A percentile compares a stretch with the other conserved stretches of the same genome.
Evolutionary conservation across 805 yeast species (phyloP).

Genomic region (Yamadazyma takamatsuzukensis): DNA sequence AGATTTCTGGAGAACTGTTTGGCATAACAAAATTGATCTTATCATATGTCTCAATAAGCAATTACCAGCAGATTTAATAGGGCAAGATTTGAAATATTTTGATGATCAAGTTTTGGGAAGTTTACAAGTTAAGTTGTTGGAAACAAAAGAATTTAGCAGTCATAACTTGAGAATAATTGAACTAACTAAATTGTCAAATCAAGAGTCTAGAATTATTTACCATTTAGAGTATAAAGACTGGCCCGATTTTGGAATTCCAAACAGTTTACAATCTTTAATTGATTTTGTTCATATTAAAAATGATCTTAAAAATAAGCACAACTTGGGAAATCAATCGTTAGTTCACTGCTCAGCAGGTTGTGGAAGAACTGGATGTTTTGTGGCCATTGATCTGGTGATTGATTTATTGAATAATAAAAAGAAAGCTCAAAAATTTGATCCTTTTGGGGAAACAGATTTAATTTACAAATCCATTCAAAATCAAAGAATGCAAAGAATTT

Average conservation of each 20-base stretch:
- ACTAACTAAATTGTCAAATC: constrained; percentile 8
- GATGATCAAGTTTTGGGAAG: constrained; percentile 16
- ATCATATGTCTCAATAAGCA: constrained; percentile 36
- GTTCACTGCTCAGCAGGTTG: constrained; percentile 63
- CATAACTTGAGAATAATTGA: constrained; percentile 17
- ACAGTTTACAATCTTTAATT: constrained; percentile 25
- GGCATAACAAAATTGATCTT: constrained; percentile 30
- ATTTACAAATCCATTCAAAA: constrained; percentile 60
- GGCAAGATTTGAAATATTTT: constrained; percentile 15
- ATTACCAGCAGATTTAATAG: constrained; percentile 15
- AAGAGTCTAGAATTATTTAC: constrained; percentile 17
- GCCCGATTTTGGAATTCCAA: constrained; percentile 48
- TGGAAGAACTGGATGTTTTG: constrained; percentile 54
- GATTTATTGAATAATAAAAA: constrained; percentile 18
- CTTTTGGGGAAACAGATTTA: constrained; percentile 44
- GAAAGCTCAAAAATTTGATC: constrained; percentile 8
- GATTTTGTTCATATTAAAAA: constrained; percentile 31
- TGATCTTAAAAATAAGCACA: constrained; percentile 14
- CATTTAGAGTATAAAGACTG: constrained; percentile 41
- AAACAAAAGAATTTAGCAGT: constrained; percentile 8
- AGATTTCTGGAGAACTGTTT: constrained; percentile 41
- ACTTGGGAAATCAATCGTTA: constrained; percentile 16
- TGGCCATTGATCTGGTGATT: constrained; percentile 41
- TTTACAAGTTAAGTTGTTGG: constrained; percentile 10
- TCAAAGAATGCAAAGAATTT: constrained; percentile 69